phyloP scores from a whole-genome alignment of 176 grass and related monocot genomes.

The Coix lacrymajobi region DNA sequence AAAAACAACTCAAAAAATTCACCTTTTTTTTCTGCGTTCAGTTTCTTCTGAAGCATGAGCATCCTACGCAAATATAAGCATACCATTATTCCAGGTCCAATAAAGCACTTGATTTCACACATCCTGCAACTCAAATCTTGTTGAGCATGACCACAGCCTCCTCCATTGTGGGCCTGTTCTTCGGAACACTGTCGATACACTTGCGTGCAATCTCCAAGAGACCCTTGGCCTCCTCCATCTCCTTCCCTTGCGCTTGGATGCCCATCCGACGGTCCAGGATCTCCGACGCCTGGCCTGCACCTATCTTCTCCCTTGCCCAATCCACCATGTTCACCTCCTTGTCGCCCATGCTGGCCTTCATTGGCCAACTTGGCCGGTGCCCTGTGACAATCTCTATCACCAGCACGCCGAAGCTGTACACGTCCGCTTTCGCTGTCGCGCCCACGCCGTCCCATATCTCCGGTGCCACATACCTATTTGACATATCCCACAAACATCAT shows the following conservation, averaged over 20 bases:
- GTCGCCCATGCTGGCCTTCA: neutral
- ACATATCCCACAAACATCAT: neutral
- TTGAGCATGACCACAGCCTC: slow-evolving; percentile 33
- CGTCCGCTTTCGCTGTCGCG: slow-evolving; percentile 52
- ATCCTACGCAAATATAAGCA: neutral
- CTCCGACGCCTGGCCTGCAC: neutral
- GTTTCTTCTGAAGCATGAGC: neutral
- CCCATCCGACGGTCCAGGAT: slow-evolving; percentile 44
- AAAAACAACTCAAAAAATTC: neutral
- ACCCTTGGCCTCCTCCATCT: slow-evolving; percentile 19
- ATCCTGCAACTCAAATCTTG: slow-evolving; percentile 25
- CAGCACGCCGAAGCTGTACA: slow-evolving; percentile 79
- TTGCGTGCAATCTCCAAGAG: slow-evolving; percentile 37
- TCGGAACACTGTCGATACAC: slow-evolving; percentile 24
- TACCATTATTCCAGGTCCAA: neutral
- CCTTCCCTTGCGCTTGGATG: neutral
- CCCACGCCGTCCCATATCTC: slow-evolving; percentile 43
- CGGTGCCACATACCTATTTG: slow-evolving; percentile 65
- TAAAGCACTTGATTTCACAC: neutral
- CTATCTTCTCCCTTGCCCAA: slow-evolving; percentile 53
- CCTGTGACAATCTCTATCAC: slow-evolving; percentile 56
- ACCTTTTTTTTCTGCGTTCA: neutral
- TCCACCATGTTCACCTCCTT: slow-evolving; percentile 40
- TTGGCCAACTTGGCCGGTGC: slow-evolving; percentile 56
- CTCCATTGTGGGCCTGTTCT: slow-evolving; percentile 47